Conservation (phyloP, 164 flowering plant genomes). For the Vitis labrusca region DNA sequence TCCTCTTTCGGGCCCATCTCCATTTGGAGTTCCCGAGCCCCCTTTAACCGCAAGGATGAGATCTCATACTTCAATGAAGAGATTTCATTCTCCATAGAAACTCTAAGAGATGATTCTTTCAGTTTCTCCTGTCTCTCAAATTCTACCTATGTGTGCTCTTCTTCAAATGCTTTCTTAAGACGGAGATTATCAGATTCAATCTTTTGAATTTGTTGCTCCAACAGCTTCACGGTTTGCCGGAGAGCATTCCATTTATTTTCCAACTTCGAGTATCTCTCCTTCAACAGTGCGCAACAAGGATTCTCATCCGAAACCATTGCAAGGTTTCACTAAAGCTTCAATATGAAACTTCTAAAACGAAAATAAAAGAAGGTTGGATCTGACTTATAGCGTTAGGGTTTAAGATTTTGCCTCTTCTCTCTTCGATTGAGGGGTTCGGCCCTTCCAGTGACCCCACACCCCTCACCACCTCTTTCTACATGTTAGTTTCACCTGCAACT, state of each 20-base stretch:
- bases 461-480: no score
- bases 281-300: constrained; percentile 7
- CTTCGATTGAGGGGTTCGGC: no score
- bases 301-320: no score
- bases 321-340: no score
- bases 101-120: constrained; percentile 35
- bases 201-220: constrained; percentile 26
- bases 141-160: constrained; percentile 27
- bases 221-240: constrained; percentile 42
- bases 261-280: constrained; percentile 25
- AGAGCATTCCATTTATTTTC: constrained; percentile 36
- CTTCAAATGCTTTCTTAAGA: constrained; percentile 47
- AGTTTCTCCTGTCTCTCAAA: constrained; percentile 37
- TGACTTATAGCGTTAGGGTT: no score
- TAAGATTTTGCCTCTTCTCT: no score
- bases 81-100: constrained; percentile 53
- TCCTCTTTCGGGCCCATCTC: constrained; percentile 32
- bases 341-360: no score
- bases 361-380: no score
- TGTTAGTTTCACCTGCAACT: no score
- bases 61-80: constrained; percentile 50
- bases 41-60: constrained; percentile 22
- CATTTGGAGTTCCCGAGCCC: constrained; percentile 12
- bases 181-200: constrained; percentile 30
- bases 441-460: no score